Base-by-base conservation (phyloP, 2,329 filamentous ascomycete species). In the Paracamarosporium sp. region DNA sequence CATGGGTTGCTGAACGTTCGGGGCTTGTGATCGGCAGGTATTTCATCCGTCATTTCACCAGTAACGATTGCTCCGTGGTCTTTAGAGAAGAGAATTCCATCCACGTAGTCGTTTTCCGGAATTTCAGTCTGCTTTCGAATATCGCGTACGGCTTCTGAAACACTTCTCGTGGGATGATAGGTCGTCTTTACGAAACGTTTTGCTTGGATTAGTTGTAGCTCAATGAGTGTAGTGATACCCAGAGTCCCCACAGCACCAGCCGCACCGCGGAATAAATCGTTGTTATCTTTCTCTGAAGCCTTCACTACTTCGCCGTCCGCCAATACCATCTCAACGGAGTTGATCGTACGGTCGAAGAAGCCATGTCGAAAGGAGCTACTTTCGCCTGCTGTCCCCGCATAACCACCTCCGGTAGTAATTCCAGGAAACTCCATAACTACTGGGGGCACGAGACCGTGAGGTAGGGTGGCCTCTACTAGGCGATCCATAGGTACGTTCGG, bases 371-470 rank as follows among this genome's bases (percentile, higher is more conserved):
- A 92, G 17, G 83, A 87, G 62, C 85, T 88, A 75, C 86, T 90
- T 73, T 90, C 88, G 11, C 88, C 88, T 7, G 87, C 85, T 0
- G 86, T 88, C 1, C 88, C 89, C 43, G 86, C 85, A 72, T 88
- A 90, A 3, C 86, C 88, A 33, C 88, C 88, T 24, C 88, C 88
- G 5, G 85, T 86, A 1, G 88, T 91, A 69, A 90, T 91, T n/a
- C 86, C 88, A 2, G 87, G 88, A 56, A 90, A 90, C 68, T 90
- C 88, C 84, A 89, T 89, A 5, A 90, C 87, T 0, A 91, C 86
- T 0, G 86, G 84, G 0, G 88, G 87, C 2, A 90, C 78, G 1
- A 90, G 77, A 1, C 81, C 82, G 52, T 84, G 74, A 20, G 78
- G 74, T n/a, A 88, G 66, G 0, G 87, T 86, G 3, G 83, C 84